Percentiles rank a stretch among this genome's conserved stretches.
phyloP scores from a whole-genome alignment of 805 yeast genomes.

The Kurtzmaniella cleridarum region DNA sequence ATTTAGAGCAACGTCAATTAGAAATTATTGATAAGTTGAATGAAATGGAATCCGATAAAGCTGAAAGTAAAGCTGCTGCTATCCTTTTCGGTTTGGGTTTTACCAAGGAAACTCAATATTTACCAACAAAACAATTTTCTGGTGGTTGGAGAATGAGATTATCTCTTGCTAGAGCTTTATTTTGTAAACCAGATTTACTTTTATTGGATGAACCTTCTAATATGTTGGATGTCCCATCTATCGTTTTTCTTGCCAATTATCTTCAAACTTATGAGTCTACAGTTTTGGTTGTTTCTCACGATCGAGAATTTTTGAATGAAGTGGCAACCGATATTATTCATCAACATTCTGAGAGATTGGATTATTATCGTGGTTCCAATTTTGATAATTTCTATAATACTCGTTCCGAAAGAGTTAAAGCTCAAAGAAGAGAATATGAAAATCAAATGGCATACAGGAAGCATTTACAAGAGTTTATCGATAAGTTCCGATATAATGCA shows the following conservation, averaged over 20 bases:
- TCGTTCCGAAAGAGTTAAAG: conserved; percentile 91
- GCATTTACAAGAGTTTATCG: conserved; percentile 92
- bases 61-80: conserved; percentile 95
- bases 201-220: conserved; percentile 97
- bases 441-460: conserved; percentile 94
- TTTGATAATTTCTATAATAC: conserved; percentile 91
- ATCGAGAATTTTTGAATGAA: conserved; percentile 92
- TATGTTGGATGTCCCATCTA: conserved; percentile 99
- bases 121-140: conserved; percentile 85
- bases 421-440: conserved; percentile 90
- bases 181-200: conserved; percentile 92
- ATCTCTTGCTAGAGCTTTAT: conserved; percentile 94
- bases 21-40: conserved; percentile 76
- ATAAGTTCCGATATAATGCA: conserved; percentile 94
- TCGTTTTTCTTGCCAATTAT: conserved; percentile 87
- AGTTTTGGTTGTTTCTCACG: conserved; percentile 94
- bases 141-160: conserved; percentile 99
- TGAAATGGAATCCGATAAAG: conserved; percentile 96
- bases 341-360: conserved; percentile 95
- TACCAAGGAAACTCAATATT: conserved; percentile 76
- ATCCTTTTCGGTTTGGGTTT: conserved; percentile 92
- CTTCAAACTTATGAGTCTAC: conserved; percentile 88
- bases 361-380: conserved; percentile 90
- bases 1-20: conserved; percentile 69
- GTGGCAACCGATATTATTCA: conserved; percentile 98